A percentile compares a stretch with the other conserved stretches of the same genome.
These are phyloP conservation scores for Monosporascus sp. DNA, from an alignment of 2,329 filamentous ascomycete species.

Conservation along the genomic window DNA sequence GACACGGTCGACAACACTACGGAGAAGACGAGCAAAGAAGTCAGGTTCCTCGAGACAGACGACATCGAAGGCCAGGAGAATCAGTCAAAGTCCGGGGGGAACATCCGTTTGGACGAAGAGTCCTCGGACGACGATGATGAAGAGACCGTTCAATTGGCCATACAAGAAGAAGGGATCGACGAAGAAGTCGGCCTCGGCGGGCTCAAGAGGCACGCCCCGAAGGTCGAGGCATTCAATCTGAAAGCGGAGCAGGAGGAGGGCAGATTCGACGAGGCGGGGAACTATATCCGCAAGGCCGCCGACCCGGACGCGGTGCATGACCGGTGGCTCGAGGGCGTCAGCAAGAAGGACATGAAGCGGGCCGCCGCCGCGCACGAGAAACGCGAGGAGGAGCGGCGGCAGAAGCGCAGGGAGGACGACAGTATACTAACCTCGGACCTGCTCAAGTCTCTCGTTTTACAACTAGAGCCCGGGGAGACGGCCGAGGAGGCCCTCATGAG, in stretches of 20 bases:
- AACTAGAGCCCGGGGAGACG: constrained; percentile 76
- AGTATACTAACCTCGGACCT: constrained; percentile 67
- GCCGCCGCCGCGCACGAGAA: constrained; percentile 84
- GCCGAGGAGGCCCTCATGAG: constrained; percentile 81
- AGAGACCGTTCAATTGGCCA: constrained; percentile 68
- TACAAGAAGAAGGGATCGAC: constrained; percentile 71
- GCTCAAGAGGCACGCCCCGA: constrained; percentile 87
- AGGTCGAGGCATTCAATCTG: constrained; percentile 96
- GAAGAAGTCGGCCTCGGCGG: constrained; percentile 86
- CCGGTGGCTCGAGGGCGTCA: constrained; percentile 84
- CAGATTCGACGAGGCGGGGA: constrained; percentile 83
- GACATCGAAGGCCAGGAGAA: constrained; percentile 76
- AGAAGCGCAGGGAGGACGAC: constrained; percentile 70
- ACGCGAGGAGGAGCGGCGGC: constrained; percentile 69
- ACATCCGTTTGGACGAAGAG: constrained; percentile 56
- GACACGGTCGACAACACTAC: constrained; percentile 42
- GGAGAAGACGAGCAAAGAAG: constrained; percentile 58
- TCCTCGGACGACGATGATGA: constrained; percentile 54
- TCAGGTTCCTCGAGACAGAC: constrained; percentile 51
- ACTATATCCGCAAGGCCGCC: constrained; percentile 81
- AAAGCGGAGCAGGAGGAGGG: constrained; percentile 86
- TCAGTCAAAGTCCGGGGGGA: constrained; percentile 67
- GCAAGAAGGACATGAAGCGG: constrained; percentile 86
- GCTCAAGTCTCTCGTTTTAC: constrained; percentile 64
- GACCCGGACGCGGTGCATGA: constrained; percentile 91